Evolutionary conservation across 345 rosid genomes (phyloP).

Genomic region (Kandelia obovata): DNA sequence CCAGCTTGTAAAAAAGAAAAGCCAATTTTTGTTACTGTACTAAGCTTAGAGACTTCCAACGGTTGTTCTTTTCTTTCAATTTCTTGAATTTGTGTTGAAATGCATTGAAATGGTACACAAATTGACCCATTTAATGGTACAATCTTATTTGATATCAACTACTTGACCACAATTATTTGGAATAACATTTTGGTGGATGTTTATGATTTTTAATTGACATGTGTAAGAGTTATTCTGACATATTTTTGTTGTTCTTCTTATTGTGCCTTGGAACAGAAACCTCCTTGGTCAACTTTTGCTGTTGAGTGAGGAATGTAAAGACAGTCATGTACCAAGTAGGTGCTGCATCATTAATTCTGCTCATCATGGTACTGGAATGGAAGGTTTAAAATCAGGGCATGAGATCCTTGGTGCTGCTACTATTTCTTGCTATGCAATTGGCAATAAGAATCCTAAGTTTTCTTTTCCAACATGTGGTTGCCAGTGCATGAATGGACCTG

Average conservation of each 20-base stretch:
- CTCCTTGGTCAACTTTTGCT: constrained; percentile 81
- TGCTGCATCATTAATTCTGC: constrained; percentile 48
- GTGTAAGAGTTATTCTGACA: not conserved
- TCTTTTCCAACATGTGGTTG: constrained; percentile 75
- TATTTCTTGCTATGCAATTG: constrained; percentile 76
- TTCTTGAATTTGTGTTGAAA: too few species aligned
- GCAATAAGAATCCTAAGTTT: constrained; percentile 62
- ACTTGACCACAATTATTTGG: too few species aligned
- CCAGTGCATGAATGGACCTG: constrained; percentile 53
- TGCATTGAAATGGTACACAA: too few species aligned
- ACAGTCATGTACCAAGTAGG: constrained; percentile 54
- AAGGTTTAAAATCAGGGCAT: constrained; percentile 55
- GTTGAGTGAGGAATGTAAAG: constrained; percentile 55
- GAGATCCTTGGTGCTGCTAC: constrained; percentile 85
- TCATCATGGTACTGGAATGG: constrained; percentile 32
- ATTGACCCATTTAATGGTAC: too few species aligned
- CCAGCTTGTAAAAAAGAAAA: too few species aligned
- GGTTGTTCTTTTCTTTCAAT: too few species aligned
- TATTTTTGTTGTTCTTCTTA: not conserved
- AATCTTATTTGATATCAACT: too few species aligned
- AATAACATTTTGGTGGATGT: too few species aligned
- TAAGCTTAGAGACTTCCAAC: too few species aligned
- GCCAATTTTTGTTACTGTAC: too few species aligned
- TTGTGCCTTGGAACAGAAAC: constrained; percentile 49
- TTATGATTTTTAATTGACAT: constrained; percentile 1